These are phyloP conservation scores for Noccaea bulbosa DNA, from an alignment of 345 rosid genomes.

Conservation along the genomic window DNA sequence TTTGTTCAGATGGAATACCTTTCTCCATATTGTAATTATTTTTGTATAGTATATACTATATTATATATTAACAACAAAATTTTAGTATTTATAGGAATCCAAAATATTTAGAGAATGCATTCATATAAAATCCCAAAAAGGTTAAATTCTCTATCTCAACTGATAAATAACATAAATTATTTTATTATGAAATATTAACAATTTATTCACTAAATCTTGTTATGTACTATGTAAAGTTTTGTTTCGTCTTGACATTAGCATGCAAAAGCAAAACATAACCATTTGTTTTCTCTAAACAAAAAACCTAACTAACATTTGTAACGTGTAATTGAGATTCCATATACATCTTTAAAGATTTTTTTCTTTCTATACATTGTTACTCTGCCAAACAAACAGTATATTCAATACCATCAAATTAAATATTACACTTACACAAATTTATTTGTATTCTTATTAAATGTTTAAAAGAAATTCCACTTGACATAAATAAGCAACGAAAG, in stretches of 20 bases:
- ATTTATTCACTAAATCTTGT: background rate
- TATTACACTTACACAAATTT: no score
- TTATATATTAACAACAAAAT: no score
- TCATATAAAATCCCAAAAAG: background rate
- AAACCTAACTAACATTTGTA: conserved; percentile 32
- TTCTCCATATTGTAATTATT: background rate
- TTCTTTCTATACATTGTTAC: no score
- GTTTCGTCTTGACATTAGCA: conserved; percentile 23
- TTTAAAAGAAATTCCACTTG: no score
- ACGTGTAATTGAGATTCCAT: conserved; percentile 14
- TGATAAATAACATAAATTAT: background rate
- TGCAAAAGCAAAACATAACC: conserved; percentile 29
- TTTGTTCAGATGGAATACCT: background rate
- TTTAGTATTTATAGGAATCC: background rate
- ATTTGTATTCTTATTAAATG: no score
- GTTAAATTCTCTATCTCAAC: background rate
- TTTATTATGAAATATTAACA: background rate
- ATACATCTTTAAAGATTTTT: background rate
- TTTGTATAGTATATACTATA: background rate
- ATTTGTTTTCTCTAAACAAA: conserved; percentile 25
- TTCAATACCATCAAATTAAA: no score
- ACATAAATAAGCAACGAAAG: no score
- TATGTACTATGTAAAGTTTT: background rate
- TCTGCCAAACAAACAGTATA: no score
- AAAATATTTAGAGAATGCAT: conserved; percentile 8